Evolutionary conservation across 495 filamentous ascomycete species (phyloP).

Genomic region (Xylaria scruposa): DNA sequence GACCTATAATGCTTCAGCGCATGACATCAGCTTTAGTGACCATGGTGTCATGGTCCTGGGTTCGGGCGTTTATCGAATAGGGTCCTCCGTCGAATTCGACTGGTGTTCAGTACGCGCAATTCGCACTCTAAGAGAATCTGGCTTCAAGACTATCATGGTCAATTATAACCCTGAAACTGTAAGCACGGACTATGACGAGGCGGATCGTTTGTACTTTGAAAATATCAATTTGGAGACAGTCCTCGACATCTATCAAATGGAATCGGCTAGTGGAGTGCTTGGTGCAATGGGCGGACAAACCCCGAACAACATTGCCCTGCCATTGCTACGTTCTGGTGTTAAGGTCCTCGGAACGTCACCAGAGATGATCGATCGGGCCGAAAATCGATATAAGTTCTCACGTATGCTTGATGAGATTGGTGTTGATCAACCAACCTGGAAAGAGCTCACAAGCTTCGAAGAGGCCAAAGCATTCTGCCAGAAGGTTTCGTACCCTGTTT

Average conservation of each 20-base stretch:
- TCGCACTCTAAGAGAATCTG: constrained; percentile 85
- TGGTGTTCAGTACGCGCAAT: constrained; percentile 99
- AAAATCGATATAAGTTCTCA: constrained; percentile 99
- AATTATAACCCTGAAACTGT: constrained; percentile 98
- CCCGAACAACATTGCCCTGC: constrained; percentile 96
- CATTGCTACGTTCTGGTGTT: constrained; percentile 84
- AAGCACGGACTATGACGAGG: constrained; percentile 95
- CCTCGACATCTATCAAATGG: constrained; percentile 92
- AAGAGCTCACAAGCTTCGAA: constrained; percentile 88
- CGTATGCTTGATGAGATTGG: constrained; percentile 94
- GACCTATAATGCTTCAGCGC: constrained; percentile 90
- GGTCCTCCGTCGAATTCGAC: constrained; percentile 97
- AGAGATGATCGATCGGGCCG: constrained; percentile 97
- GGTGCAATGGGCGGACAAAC: constrained; percentile 98
- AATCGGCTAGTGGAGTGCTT: constrained; percentile 87
- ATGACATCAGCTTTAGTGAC: constrained; percentile 85
- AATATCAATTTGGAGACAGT: constrained; percentile 96
- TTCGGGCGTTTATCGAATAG: constrained; percentile 97
- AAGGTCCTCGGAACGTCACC: constrained; percentile 94
- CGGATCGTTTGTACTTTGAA: constrained; percentile 94
- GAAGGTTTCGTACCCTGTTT: constrained; percentile 85
- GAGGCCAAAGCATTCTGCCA: constrained; percentile 87
- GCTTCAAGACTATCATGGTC: constrained; percentile 97
- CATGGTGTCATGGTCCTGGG: constrained; percentile 95
- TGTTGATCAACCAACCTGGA: constrained; percentile 98